These are phyloP conservation scores for Auricularia sp. DNA, from an alignment of 768 basidiomycete genomes.

Conservation along the genomic window DNA sequence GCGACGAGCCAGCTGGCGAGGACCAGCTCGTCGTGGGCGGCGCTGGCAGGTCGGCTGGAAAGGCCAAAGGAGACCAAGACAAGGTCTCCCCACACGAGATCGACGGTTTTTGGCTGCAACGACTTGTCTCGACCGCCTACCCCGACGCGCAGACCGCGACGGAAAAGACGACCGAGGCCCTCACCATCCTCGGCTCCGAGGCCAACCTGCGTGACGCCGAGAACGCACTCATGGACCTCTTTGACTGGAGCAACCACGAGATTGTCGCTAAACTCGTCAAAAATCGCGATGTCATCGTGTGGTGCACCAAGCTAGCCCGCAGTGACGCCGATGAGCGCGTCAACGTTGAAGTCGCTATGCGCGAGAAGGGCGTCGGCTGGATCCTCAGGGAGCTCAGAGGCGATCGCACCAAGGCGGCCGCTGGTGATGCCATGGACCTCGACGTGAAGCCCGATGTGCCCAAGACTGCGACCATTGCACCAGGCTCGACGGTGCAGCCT, in stretches of 20 bases:
- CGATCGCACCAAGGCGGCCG: conserved; percentile 52
- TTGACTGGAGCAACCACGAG: conserved; percentile 87
- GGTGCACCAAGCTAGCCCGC: conserved; percentile 94
- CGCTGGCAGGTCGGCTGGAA: conserved; percentile 32
- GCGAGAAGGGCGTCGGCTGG: conserved; percentile 95
- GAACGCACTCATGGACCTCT: conserved; percentile 92
- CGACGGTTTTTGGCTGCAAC: conserved; percentile 98
- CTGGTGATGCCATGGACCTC: conserved; percentile 64
- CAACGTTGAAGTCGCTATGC: conserved; percentile 95
- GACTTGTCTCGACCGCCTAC: conserved; percentile 83
- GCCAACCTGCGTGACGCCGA: conserved; percentile 85
- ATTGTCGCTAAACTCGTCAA: conserved; percentile 85
- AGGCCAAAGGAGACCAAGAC: conserved; percentile 59
- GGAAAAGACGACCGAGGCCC: conserved; percentile 78
- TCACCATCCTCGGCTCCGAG: conserved; percentile 79
- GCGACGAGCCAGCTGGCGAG: conserved; percentile 33
- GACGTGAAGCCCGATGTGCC: conserved; percentile 47
- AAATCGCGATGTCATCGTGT: conserved; percentile 92
- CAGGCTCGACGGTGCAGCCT: conserved; percentile 80
- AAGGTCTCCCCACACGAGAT: conserved; percentile 82
- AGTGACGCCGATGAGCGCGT: conserved; percentile 81
- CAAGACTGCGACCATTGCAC: conserved; percentile 77
- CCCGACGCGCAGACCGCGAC: conserved; percentile 91
- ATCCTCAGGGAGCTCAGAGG: conserved; percentile 83
- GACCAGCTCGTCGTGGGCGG: conserved; percentile 77